Percentiles rank a stretch among this genome's conserved stretches.
phyloP scores from a whole-genome alignment of 345 rosid genomes.

The Boechera divaricarpa region DNA sequence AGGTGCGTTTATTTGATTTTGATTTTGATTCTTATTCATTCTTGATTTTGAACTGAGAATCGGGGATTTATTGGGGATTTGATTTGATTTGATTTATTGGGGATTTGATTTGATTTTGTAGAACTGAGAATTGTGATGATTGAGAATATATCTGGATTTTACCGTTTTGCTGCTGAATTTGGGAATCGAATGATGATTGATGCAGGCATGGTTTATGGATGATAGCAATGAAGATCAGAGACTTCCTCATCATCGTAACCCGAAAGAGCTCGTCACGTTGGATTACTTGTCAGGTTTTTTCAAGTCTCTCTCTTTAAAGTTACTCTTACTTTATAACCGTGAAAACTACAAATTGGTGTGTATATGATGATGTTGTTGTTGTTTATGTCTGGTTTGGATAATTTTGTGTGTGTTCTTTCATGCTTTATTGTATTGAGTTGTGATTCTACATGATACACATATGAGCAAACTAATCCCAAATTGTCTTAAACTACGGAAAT shows the following conservation, averaged over 20 bases:
- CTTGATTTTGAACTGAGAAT: neutral
- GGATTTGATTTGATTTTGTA: neutral
- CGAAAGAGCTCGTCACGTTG: conserved; percentile 33
- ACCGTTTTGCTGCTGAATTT: neutral
- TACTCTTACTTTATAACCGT: neutral
- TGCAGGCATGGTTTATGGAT: conserved; percentile 52
- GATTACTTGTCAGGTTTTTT: conserved; percentile 41
- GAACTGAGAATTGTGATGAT: neutral
- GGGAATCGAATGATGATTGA: neutral
- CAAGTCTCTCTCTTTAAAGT: neutral
- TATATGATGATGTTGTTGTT: no score
- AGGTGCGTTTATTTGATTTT: conserved; percentile 14
- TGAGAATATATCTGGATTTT: neutral
- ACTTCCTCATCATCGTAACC: conserved; percentile 46
- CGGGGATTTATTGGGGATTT: neutral
- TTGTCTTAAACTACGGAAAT: no score
- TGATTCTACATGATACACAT: neutral
- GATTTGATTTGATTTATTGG: neutral
- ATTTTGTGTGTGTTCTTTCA: neutral
- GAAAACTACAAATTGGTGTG: no score
- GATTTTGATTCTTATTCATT: neutral
- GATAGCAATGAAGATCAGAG: conserved; percentile 47
- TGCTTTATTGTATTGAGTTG: neutral
- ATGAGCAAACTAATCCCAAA: neutral
- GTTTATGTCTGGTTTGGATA: neutral